Percentiles rank a stretch among this genome's conserved stretches.
Evolutionary conservation across 2,329 filamentous ascomycete species (phyloP).

Genomic region (Fusarium mangiferae): DNA sequence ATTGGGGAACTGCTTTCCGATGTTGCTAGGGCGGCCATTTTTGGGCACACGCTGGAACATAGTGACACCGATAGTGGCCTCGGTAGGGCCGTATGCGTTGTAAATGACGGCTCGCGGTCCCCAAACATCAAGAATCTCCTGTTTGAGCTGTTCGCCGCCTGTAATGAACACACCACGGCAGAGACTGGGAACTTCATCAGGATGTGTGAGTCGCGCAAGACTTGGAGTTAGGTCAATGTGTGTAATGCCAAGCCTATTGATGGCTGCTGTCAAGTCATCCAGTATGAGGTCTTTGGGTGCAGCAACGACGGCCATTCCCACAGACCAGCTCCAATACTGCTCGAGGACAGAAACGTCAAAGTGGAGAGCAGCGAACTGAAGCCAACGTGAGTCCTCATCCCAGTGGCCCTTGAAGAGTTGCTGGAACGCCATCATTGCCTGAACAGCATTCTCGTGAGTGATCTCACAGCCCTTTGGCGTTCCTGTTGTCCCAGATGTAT

Average conservation of each 20-base stretch:
- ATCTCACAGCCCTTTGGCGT: slow-evolving; percentile 89
- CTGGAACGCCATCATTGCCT: slow-evolving; percentile 89
- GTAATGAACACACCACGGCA: slow-evolving; percentile 91
- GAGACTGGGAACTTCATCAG: slow-evolving; percentile 81
- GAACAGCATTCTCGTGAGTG: slow-evolving; percentile 87
- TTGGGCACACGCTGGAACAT: slow-evolving; percentile 84
- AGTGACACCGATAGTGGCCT: slow-evolving; percentile 91
- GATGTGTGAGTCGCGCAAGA: slow-evolving; percentile 80
- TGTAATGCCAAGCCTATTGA: slow-evolving; percentile 78
- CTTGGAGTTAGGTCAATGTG: slow-evolving; percentile 94
- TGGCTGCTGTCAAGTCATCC: slow-evolving; percentile 80
- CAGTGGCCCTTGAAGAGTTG: slow-evolving; percentile 80
- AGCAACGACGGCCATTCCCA: slow-evolving; percentile 84
- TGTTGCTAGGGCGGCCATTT: slow-evolving; percentile 86
- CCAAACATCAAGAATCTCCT: slow-evolving; percentile 90
- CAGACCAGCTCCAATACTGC: slow-evolving; percentile 95
- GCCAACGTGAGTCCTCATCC: slow-evolving; percentile 78
- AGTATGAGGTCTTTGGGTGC: slow-evolving; percentile 87
- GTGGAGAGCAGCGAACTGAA: slow-evolving; percentile 94
- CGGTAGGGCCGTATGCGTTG: slow-evolving; percentile 92
- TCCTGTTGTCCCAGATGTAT: slow-evolving; percentile 88
- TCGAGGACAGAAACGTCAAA: slow-evolving; percentile 95
- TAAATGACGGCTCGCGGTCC: slow-evolving; percentile 83
- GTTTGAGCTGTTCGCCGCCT: slow-evolving; percentile 86
- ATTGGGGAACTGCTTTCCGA: slow-evolving; percentile 86